Base-by-base conservation (phyloP, 371 early-diverging fungal species). In the Coemansia sp. region DNA sequence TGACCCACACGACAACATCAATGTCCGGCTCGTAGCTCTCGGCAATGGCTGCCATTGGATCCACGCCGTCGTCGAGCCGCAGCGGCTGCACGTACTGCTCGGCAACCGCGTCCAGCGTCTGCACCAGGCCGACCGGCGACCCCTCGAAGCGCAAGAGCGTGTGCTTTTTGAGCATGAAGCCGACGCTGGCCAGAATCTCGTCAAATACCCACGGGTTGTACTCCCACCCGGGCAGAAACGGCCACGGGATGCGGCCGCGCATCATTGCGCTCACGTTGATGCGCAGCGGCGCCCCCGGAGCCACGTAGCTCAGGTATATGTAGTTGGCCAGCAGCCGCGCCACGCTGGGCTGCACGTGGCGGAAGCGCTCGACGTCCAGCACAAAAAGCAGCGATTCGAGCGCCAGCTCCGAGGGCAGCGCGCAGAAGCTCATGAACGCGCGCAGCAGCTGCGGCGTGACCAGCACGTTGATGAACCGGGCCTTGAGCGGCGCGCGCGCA, bases 311-410 rank as follows among this genome's bases (percentile, higher is more conserved):
- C 3, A 77, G 59, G 31, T 70, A 77, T 13, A 77, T 77, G 52
- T 77, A 77, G 64, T 75, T 77, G 53, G 78, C 78, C n/a, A 72
- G 54, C 8, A 77, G 70, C 9, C 78, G 67, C 35, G 77, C 77
- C 70, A 77, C 70, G 47, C 65, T 76, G 11, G 78, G 76, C 69
- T 69, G 76, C 31, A 63, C 76, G 11, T 70, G 75, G 5, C 78
- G 64, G 56, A 77, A 77, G 5, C 78, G 63, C 64, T 77, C 78
- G 16, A 77, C 78, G 51, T 77, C 78, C 47, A 77, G 42, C 11
- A 76, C 70, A 63, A 77, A 77, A 43, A 77, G 56, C 50, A 76
- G 55, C 5, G 77, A 57, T 48, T 77, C 78, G 35, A 77, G 61
- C 20, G 78, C 78, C 48, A 77, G 57, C 56, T 77, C 78, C 13